Base-by-base conservation (phyloP, 2,329 filamentous ascomycete genomes). In the Ascochyta viciae-villosae region DNA sequence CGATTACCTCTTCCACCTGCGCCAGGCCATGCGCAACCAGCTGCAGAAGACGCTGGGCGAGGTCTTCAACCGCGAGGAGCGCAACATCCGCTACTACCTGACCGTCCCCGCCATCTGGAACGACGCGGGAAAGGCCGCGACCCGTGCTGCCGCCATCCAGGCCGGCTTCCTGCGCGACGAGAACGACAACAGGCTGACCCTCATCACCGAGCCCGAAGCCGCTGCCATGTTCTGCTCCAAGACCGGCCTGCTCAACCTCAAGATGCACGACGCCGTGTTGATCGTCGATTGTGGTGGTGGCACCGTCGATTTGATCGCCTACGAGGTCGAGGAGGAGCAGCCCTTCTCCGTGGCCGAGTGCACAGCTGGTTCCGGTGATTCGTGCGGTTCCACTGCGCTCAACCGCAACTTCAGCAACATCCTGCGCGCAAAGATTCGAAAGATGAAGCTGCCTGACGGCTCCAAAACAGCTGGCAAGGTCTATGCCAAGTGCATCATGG, bases 41-140 rank as follows among this genome's bases (percentile, higher is more conserved):
- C 82, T 99, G 57, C 92, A 96, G 77, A 98, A 98, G 85, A 96
- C 93, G 1, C 83, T 98, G 27, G 95, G 95, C 50, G 95, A 98
- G 75, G 95, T 99, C 0, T 99, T 98, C 79, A 96, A 96, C 79
- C 85, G 95, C 77, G 95, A 98, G 81, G 95, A 98, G 82, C 89
- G 94, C 71, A 98, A 98, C 77, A 99, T 98, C 69, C 87, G 92
- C 67, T 98, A 98, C 79, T 98, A 97, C 77, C 82, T 99, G 67
- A 99, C 95, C 2, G 95, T 99, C n/a, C 95, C 95, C 19, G 95
- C 95, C 66, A 98, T 99, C 67, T 98, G 95, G 95, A 98, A 98
- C 76, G 95, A 98, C 80, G 94, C 95, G 41, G 95, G 93, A 67
- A 99, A 99, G 81, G 95, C 95, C 54, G 95, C 95, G 35, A 98